Conservation (phyloP, 805 yeast genomes). For the Lipomyces starkeyi region DNA sequence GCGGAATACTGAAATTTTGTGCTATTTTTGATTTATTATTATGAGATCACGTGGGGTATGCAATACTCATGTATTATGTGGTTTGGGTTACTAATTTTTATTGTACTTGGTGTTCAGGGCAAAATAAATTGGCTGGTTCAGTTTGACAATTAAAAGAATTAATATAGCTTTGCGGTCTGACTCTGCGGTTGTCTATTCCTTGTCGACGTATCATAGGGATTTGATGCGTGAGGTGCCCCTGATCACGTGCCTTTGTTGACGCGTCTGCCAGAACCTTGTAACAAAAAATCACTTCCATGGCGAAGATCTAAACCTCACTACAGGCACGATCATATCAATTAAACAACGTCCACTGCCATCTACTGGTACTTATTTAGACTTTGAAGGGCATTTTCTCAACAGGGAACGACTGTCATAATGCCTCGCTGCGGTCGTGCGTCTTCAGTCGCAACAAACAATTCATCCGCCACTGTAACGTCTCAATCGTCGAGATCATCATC, state of each 20-base stretch:
- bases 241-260: neutral
- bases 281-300: neutral
- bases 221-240: neutral
- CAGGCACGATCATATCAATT: neutral
- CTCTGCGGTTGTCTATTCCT: neutral
- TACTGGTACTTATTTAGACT: neutral
- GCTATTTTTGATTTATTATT: no score
- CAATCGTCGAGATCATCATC: neutral
- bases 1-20: neutral
- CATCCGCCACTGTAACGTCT: neutral
- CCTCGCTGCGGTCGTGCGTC: neutral
- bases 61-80: neutral
- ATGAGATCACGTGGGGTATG: no score
- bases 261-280: neutral
- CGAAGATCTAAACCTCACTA: no score
- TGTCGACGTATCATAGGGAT: neutral
- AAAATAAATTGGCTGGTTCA: constrained; percentile 1
- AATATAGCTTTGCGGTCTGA: no score
- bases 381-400: neutral
- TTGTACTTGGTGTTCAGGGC: neutral
- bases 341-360: neutral
- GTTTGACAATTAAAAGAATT: neutral
- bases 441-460: neutral
- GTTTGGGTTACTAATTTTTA: neutral
- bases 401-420: neutral